These are phyloP conservation scores for Pseudopyricularia javanii DNA, from an alignment of 2,329 filamentous ascomycete genomes.

Conservation along the genomic window DNA sequence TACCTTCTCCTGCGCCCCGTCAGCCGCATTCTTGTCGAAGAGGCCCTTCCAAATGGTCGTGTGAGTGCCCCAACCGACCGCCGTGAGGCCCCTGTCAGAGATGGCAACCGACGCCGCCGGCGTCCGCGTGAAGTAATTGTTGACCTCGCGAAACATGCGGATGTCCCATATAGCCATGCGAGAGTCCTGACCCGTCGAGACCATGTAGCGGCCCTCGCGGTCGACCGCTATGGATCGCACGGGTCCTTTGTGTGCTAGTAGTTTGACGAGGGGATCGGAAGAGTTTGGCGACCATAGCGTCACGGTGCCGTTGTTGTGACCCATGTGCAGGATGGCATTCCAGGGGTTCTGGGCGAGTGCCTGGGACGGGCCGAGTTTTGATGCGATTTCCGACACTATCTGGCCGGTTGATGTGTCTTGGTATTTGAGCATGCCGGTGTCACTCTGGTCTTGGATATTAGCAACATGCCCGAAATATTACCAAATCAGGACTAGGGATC, in stretches of 20 bases:
- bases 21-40: slow-evolving; percentile 60
- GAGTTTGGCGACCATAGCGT: slow-evolving; percentile 94
- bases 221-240: slow-evolving; percentile 79
- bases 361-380: slow-evolving; percentile 71
- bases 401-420: slow-evolving; percentile 92
- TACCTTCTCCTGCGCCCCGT: slow-evolving; percentile 58
- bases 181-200: slow-evolving; percentile 11
- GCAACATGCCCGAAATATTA: slow-evolving; percentile 7
- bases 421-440: slow-evolving; percentile 79
- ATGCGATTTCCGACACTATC: slow-evolving; percentile 74
- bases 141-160: slow-evolving; percentile 60
- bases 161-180: slow-evolving; percentile 12
- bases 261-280: slow-evolving; percentile 74
- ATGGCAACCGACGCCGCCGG: slow-evolving; percentile 78
- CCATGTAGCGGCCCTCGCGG: slow-evolving; percentile 61
- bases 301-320: slow-evolving; percentile 90
- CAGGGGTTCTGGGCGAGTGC: slow-evolving; percentile 79
- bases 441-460: slow-evolving; percentile 36
- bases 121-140: slow-evolving; percentile 73
- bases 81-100: slow-evolving; percentile 77
- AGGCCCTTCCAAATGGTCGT: slow-evolving; percentile 85
- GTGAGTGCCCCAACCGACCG: slow-evolving; percentile 83
- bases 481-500: slow-evolving; percentile 5
- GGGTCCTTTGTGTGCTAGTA: slow-evolving; percentile 79
- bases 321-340: slow-evolving; percentile 85